Evolutionary conservation across 257 asterid species (phyloP), one percentile per base, ranked within the genome.

Genomic region (Orobanche coerulescens): DNA sequence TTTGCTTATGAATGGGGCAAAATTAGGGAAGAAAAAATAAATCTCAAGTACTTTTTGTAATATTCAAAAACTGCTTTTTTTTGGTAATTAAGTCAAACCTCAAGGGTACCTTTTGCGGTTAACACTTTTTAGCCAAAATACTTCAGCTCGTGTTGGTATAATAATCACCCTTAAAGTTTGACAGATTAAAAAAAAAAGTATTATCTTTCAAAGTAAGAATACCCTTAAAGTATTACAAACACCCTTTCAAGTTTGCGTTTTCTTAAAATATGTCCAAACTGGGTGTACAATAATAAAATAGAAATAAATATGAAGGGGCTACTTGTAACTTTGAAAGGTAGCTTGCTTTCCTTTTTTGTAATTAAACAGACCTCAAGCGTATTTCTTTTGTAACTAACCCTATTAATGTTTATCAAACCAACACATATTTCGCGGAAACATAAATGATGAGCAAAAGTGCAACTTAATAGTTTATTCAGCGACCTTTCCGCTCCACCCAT

Each of bases 401-500:
- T 37, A 37, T 12, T 37, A 12, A 26, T 57, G 24, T 28, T 16
- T 6, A 31, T 14, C 34, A 11, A 51, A 42, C 26, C 25, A 20
- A 40, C 36, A 48, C 6, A 42, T 22, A 9, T 7, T 11, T 11
- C 1, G 50, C 14, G 51, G 39, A 52, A 69, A 52, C 30, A 6
- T 6, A 33, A 16, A 14, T 9, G 44, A 51, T 22, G 39, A 68
- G 4, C 11, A 39, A 40, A 39, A 26, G 16, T 12, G 61, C 23
- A 23, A 30, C 25, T 24, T 28, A 4, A 42, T 9, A 18, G 5
- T 23, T 59, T 10, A 2, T 19, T 16, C 22, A 48, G 42, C 36
- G 59, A 92, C 98, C 98, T 92, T 80, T 88, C 96, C 22, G 96
- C 98, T 72, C 98, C 98, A 16, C 96, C 98, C 96, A 92, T 92